These are phyloP conservation scores for Vachellia collinsii DNA, from an alignment of 306 rosid species.

Conservation along the genomic window DNA sequence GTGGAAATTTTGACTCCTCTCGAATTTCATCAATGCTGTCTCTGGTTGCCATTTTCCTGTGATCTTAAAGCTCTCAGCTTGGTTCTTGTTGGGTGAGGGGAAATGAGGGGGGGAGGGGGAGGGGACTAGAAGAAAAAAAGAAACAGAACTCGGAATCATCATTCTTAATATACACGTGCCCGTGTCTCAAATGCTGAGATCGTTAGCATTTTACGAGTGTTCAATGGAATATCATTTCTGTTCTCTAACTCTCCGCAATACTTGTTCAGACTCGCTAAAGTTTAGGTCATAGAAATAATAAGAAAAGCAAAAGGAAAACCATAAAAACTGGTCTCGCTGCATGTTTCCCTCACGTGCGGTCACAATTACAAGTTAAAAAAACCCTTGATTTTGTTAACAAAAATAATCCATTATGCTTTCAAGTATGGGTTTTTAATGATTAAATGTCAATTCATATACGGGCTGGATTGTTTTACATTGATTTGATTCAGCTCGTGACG, in stretches of 20 bases:
- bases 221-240: not conserved
- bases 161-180: slow-evolving; percentile 32
- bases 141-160: not conserved
- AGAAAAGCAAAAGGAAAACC: not conserved
- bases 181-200: not conserved
- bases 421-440: no score
- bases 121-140: not conserved
- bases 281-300: not conserved
- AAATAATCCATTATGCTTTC: not conserved
- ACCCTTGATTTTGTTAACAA: not conserved
- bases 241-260: slow-evolving; percentile 38
- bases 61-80: slow-evolving; percentile 8
- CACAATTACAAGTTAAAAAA: not conserved
- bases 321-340: not conserved
- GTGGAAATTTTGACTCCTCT: slow-evolving; percentile 36
- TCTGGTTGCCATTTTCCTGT: not conserved
- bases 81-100: not conserved
- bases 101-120: not conserved
- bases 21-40: slow-evolving; percentile 19
- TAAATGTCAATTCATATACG: no score
- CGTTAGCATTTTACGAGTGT: not conserved
- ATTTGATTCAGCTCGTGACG: not conserved
- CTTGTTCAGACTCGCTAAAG: slow-evolving; percentile 16
- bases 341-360: not conserved
- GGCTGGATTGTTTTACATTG: not conserved